Evolutionary conservation across 2,329 filamentous ascomycete species (phyloP).

Genomic region (Pseudogymnoascus sp.): DNA sequence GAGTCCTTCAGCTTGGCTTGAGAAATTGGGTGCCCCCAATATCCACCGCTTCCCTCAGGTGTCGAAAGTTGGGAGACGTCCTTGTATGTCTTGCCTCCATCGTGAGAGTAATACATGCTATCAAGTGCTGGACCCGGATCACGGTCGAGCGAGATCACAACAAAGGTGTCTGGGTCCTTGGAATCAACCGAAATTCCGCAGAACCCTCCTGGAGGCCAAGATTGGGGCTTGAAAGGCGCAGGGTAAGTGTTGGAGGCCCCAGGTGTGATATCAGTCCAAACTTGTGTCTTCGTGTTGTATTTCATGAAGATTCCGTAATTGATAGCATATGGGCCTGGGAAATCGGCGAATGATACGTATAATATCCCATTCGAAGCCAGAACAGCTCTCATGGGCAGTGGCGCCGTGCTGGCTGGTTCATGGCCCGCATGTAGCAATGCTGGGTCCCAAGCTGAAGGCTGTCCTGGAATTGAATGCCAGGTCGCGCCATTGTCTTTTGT

Average conservation of each 20-base stretch:
- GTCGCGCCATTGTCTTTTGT: slow-evolving; percentile 16
- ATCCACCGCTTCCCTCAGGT: slow-evolving; percentile 14
- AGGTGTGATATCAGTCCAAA: slow-evolving; percentile 6
- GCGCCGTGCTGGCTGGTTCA: slow-evolving; percentile 15
- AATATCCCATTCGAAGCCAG: background rate
- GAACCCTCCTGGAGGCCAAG: slow-evolving; percentile 18
- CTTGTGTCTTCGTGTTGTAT: background rate
- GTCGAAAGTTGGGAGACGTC: slow-evolving; percentile 18
- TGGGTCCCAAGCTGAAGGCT: slow-evolving; percentile 15
- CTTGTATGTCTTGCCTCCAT: slow-evolving; percentile 17
- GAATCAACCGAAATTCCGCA: slow-evolving; percentile 16
- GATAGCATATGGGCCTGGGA: background rate
- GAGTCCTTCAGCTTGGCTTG: slow-evolving; percentile 17
- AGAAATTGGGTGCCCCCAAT: slow-evolving; percentile 21
- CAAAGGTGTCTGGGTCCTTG: slow-evolving; percentile 18
- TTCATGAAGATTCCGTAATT: slow-evolving; percentile 3
- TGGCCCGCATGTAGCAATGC: slow-evolving; percentile 13
- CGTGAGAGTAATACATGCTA: slow-evolving; percentile 18
- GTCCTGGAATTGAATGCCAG: slow-evolving; percentile 16
- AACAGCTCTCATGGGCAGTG: slow-evolving; percentile 16
- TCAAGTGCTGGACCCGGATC: slow-evolving; percentile 19
- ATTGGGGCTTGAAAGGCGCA: slow-evolving; percentile 17
- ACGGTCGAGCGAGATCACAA: slow-evolving; percentile 18
- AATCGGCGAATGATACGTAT: slow-evolving; percentile 1
- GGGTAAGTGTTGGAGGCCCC: slow-evolving; percentile 16